Evolutionary conservation across 1,284 basidiomycete genomes (phyloP).

Genomic region (Hemileia vastatrix): DNA sequence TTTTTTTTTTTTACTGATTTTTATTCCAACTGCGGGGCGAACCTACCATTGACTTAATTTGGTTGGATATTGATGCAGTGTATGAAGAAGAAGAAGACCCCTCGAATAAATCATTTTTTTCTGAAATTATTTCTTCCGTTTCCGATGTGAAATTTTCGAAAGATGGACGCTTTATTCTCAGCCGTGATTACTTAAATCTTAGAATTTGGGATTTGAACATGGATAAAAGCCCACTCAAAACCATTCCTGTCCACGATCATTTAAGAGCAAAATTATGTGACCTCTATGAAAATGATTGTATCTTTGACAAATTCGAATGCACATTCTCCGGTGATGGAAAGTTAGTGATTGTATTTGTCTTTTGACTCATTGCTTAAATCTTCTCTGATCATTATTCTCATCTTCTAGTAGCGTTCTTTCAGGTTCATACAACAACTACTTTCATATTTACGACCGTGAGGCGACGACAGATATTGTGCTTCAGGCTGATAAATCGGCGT

Average conservation of each 20-base stretch:
- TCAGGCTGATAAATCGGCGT: slow-evolving; percentile 98
- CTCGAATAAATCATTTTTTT: slow-evolving; percentile 95
- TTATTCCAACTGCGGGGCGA: no score
- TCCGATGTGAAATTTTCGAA: slow-evolving; percentile 99
- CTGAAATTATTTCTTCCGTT: slow-evolving; percentile 99
- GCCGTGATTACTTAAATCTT: slow-evolving; percentile 90
- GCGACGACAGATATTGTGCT: slow-evolving; percentile 81
- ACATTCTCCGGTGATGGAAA: slow-evolving; percentile 90
- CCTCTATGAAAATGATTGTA: slow-evolving; percentile 98
- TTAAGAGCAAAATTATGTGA: slow-evolving; percentile 95
- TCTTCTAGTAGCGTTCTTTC: slow-evolving; percentile 72
- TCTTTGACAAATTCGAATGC: slow-evolving; percentile 99
- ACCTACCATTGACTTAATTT: no score
- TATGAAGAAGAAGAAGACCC: slow-evolving; percentile 99
- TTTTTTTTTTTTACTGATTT: slow-evolving; percentile 28
- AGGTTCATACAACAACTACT: slow-evolving; percentile 99
- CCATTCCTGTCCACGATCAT: slow-evolving; percentile 98
- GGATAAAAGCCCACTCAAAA: slow-evolving; percentile 93
- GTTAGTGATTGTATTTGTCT: slow-evolving; percentile 52
- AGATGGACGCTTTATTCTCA: slow-evolving; percentile 92
- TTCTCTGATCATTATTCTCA: slow-evolving; percentile 21
- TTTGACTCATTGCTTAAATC: not conserved
- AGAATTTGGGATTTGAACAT: slow-evolving; percentile 99
- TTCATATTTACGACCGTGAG: slow-evolving; percentile 97
- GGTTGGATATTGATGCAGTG: no score